Conservation (phyloP, 495 filamentous ascomycete species). For the Penicillium lagena region DNA sequence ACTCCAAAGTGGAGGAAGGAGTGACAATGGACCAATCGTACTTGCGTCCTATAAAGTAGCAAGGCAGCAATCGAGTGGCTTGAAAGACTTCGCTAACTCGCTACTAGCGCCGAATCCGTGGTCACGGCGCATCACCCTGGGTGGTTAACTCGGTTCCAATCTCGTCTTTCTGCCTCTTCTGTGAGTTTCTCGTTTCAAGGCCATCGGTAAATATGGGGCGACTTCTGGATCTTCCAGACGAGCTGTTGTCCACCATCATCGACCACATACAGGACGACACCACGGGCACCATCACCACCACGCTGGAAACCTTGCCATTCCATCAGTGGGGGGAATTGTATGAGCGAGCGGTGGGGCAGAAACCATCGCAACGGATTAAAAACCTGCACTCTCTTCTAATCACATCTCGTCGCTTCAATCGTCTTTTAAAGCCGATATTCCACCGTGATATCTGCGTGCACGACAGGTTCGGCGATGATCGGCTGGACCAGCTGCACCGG, state of each 20-base stretch:
- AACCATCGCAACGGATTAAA: neutral
- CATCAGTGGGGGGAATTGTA: neutral
- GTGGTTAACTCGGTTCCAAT: no score
- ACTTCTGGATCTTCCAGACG: neutral
- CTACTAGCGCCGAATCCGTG: no score
- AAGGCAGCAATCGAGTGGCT: no score
- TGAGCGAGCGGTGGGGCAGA: neutral
- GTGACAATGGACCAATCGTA: no score
- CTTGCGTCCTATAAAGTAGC: no score
- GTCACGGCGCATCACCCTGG: no score
- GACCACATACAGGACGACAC: neutral
- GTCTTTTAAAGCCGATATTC: neutral
- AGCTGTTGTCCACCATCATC: neutral
- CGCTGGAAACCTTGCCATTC: neutral
- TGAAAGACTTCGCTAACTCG: no score
- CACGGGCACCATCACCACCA: no score
- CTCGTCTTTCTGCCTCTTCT: no score
- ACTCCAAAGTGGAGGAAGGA: no score
- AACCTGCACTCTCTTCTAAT: neutral
- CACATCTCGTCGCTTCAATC: neutral
- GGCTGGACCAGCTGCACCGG: neutral
- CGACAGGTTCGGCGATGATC: neutral
- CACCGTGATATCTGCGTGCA: slow-evolving; percentile 3
- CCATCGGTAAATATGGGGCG: neutral
- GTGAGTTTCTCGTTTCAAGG: no score